phyloP scores from a whole-genome alignment of 352 stramenopile genomes.

The Phytopythium aichiense region DNA sequence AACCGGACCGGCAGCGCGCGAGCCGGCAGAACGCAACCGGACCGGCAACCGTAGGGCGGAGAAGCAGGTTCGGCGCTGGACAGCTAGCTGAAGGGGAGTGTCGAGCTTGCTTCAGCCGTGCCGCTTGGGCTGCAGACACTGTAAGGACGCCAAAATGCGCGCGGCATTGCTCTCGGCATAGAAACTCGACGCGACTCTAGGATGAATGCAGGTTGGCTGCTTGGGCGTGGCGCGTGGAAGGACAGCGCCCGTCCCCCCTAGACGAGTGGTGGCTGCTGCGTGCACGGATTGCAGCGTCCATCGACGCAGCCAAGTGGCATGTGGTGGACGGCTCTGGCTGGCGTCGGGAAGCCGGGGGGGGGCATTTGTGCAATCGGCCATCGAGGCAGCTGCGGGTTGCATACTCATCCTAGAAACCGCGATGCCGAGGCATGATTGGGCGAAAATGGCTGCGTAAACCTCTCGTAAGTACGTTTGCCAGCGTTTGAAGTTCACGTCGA shows the following conservation, averaged over 20 bases:
- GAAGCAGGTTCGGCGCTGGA: background rate
- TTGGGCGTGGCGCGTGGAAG: background rate
- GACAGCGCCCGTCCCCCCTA: background rate
- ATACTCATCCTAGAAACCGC: too few relatives aligned
- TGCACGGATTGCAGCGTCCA: too few relatives aligned
- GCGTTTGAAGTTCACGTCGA: too few relatives aligned
- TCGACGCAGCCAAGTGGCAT: too few relatives aligned
- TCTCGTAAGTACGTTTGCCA: too few relatives aligned
- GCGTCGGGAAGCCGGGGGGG: too few relatives aligned
- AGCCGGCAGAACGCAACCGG: background rate
- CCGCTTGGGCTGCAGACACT: background rate
- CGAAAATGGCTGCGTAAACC: too few relatives aligned
- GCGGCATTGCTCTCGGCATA: background rate
- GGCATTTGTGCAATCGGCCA: too few relatives aligned
- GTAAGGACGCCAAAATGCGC: background rate
- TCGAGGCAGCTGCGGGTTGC: too few relatives aligned
- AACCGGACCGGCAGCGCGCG: background rate
- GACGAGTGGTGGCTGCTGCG: background rate
- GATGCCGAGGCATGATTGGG: too few relatives aligned
- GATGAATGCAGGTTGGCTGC: background rate
- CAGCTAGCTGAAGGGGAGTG: background rate
- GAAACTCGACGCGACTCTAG: background rate
- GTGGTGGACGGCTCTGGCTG: too few relatives aligned
- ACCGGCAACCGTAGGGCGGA: background rate
- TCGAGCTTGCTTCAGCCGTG: background rate